Base-by-base conservation (phyloP, 768 basidiomycete genomes). In the Leccinum rimulosum region DNA sequence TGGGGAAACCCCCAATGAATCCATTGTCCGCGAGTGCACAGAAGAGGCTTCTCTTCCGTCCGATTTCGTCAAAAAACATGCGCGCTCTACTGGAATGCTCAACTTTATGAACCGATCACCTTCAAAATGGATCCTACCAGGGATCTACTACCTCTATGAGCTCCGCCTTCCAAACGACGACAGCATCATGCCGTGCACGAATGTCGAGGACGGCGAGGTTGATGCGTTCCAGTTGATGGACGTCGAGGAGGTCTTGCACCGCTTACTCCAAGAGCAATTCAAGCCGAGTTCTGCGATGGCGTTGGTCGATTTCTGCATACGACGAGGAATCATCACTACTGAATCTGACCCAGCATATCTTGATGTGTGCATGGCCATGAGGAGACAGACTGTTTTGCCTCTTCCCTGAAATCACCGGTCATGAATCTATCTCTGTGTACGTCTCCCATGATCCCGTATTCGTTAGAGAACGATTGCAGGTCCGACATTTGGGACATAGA, bases 91-190 rank as follows among this genome's bases (percentile, higher is more conserved):
- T 7, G 79, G 79, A 19, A 70, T 74, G 50, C 64, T 80, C 19
- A 73, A 75, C 22, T 80, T 70, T 64, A 73, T 71, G 54, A 77
- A 79, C 56, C 79, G 77, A 17, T 79, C 79, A 0, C 77, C 76
- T 7, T 66, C 72, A 17, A 71, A 71, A 43, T 80, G 77, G 77
- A 69, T 79, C 17, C 64, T 80, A n/a, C 80, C 80, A 6, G 77
- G 77, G 22, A 66, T 79, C 19, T 80, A 80, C 62, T 76, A 78
- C 57, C 72, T 77, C 36, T 80, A 76, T 53, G 79, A 80, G 38
- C 72, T 81, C 11, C 72, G 73, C 12, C 68, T 80, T 11, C 78
- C 76, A 0, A 55, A 66, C 6, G 72, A 79, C 57, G 70, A 70
- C 2, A 57, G 70, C 12, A 61, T 76, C 36, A 54, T 59, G 1